These are phyloP conservation scores for Verticillium zaregamsianum DNA, from an alignment of 2,329 filamentous ascomycete species.

Conservation along the genomic window DNA sequence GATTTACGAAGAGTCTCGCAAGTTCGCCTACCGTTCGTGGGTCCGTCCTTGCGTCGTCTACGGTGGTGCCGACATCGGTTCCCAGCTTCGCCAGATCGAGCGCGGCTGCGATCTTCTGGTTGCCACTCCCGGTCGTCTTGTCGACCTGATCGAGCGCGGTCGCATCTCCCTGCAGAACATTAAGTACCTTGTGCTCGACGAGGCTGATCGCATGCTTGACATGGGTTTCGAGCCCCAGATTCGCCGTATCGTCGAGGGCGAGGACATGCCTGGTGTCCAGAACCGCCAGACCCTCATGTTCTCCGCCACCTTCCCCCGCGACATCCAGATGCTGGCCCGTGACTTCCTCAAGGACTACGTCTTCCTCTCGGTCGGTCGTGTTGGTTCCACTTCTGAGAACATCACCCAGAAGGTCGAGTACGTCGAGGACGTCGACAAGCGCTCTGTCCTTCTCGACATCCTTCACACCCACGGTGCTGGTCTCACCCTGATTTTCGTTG, in stretches of 20 bases:
- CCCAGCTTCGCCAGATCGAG: conserved; percentile 97
- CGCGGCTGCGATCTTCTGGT: conserved; percentile 94
- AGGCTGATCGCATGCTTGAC: conserved; percentile 99
- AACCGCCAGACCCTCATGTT: conserved; percentile 99
- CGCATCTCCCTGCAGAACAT: conserved; percentile 97
- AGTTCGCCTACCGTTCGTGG: conserved; percentile 99
- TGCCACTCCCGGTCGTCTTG: conserved; percentile 92
- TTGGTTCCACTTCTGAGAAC: conserved; percentile 99
- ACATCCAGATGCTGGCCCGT: conserved; percentile 98
- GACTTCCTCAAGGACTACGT: conserved; percentile 99
- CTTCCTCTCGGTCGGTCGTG: conserved; percentile 97
- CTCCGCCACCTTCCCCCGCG: conserved; percentile 96
- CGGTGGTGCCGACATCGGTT: conserved; percentile 97
- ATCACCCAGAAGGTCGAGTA: conserved; percentile 99
- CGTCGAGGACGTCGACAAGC: conserved; percentile 95
- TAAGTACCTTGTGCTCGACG: conserved; percentile 97
- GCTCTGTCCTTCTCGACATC: conserved; percentile 94
- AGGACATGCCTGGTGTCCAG: conserved; percentile 87
- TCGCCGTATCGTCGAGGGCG: conserved; percentile 94
- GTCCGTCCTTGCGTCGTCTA: conserved; percentile 98
- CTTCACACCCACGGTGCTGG: conserved; percentile 89
- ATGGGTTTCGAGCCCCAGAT: conserved; percentile 99
- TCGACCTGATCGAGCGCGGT: conserved; percentile 97
- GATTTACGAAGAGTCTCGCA: conserved; percentile 95
- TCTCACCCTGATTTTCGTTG: conserved; percentile 95